phyloP scores from a whole-genome alignment of 306 rosid genomes.

The Cucumis sativus region Cucumber_9930_V3 NC_026657.2:28431001-28431500 shows the following conservation, averaged over 20 bases:
- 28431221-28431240: conserved; percentile 46
- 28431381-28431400: conserved; percentile 22
- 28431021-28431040: no score
- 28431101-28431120: background rate
- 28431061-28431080: background rate
- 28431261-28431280: conserved; percentile 44
- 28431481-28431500: conserved; percentile 61
- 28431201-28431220: conserved; percentile 31
- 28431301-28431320: conserved; percentile 56
- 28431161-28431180: conserved; percentile 50
- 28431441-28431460: conserved; percentile 38
- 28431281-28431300: conserved; percentile 32
- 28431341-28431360: conserved; percentile 55
- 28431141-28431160: conserved; percentile 53
- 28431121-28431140: conserved; percentile 29
- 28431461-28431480: conserved; percentile 60
- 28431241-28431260: conserved; percentile 32
- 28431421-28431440: conserved; percentile 37
- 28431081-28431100: background rate
- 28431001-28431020: no score
- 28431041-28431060: no score
- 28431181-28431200: conserved; percentile 60
- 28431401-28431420: conserved; percentile 40
- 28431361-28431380: conserved; percentile 51
- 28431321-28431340: conserved; percentile 54